Conservation (phyloP, 805 yeast genomes). For the Myxozyma neglecta region DNA sequence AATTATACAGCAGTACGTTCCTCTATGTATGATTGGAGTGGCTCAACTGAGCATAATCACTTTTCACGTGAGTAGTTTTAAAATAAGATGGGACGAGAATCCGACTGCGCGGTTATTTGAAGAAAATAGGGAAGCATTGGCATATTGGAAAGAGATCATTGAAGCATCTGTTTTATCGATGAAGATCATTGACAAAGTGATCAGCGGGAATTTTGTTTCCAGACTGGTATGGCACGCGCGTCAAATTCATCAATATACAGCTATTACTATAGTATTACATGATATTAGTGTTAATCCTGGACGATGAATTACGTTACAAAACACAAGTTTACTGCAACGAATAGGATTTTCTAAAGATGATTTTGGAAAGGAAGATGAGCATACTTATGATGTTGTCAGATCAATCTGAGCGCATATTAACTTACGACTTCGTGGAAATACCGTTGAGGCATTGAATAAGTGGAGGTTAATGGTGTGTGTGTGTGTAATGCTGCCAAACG, state of each 20-base stretch:
- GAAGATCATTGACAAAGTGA: background rate
- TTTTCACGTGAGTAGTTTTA: background rate
- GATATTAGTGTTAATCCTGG: constrained; percentile 3
- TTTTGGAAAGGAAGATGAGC: background rate
- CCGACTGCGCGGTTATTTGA: background rate
- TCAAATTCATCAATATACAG: background rate
- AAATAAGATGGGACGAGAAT: constrained; percentile 4
- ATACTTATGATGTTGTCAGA: background rate
- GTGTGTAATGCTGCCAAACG: background rate
- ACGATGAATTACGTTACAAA: background rate
- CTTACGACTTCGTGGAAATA: background rate
- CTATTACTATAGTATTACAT: background rate
- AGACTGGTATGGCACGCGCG: constrained; percentile 3
- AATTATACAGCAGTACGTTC: background rate
- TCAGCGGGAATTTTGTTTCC: background rate
- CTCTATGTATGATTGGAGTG: background rate
- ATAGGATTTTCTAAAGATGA: constrained; percentile 8
- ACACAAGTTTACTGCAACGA: background rate
- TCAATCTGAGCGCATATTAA: background rate
- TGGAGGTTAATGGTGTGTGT: constrained; percentile 1
- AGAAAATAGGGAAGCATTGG: background rate
- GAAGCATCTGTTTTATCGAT: background rate
- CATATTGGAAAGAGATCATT: background rate
- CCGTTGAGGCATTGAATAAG: background rate
- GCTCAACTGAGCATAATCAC: background rate